Conservation (phyloP, 805 yeast genomes). For the Yarrowia alimentaria region DNA sequence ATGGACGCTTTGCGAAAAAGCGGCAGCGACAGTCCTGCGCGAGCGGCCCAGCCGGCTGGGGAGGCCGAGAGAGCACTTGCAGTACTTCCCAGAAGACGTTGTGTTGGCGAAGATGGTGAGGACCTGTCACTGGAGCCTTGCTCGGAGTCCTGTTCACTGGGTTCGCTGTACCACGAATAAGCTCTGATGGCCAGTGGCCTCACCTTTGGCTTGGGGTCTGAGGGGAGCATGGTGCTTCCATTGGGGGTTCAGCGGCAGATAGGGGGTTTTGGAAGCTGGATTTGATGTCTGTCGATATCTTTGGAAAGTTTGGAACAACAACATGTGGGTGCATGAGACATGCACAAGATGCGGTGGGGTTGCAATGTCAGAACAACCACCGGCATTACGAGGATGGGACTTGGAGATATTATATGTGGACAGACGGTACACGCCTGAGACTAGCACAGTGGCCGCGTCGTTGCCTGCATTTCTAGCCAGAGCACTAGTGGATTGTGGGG, state of each 20-base stretch:
- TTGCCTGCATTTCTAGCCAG: too few relatives aligned
- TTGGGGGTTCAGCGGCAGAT: background rate
- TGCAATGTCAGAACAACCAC: too few relatives aligned
- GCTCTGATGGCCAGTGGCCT: conserved; percentile 18
- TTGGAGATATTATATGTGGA: too few relatives aligned
- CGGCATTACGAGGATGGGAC: too few relatives aligned
- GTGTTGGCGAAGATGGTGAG: conserved; percentile 5
- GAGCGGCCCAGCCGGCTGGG: conserved; percentile 18
- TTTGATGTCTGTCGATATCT: background rate
- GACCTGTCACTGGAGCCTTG: background rate
- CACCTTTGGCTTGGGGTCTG: conserved; percentile 9
- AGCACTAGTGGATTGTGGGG: too few relatives aligned
- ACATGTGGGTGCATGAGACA: background rate
- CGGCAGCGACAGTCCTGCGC: conserved; percentile 28
- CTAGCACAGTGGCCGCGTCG: too few relatives aligned
- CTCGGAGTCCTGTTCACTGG: conserved; percentile 15
- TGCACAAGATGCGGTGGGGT: background rate
- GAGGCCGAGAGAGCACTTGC: background rate
- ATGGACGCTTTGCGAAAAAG: conserved; percentile 39
- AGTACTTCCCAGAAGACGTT: conserved; percentile 12
- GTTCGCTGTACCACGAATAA: conserved; percentile 22
- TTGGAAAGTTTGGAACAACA: conserved; percentile 18
- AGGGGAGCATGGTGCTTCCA: conserved; percentile 3
- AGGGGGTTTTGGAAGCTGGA: background rate
- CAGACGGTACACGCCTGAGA: too few relatives aligned